These are phyloP conservation scores for Calonectria honghensis DNA, from an alignment of 2,329 filamentous ascomycete species.

Conservation along the genomic window DNA sequence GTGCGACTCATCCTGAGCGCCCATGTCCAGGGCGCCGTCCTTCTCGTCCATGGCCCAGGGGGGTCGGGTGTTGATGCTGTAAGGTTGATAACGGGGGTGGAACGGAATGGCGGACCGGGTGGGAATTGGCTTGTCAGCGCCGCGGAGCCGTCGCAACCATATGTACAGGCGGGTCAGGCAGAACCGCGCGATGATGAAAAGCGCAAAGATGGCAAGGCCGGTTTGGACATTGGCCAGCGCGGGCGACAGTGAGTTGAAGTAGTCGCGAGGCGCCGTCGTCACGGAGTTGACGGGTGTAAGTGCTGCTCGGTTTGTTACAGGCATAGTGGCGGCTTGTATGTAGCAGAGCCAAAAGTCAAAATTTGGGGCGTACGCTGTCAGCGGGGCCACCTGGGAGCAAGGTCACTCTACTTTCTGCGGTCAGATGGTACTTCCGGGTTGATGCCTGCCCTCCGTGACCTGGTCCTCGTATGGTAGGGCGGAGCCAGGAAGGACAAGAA, in stretches of 20 bases:
- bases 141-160: conserved; percentile 55
- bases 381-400: conserved; percentile 55
- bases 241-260: conserved; percentile 58
- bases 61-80: conserved; percentile 44
- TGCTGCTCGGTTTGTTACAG: conserved; percentile 58
- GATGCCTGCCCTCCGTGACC: conserved; percentile 55
- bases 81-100: conserved; percentile 45
- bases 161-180: conserved; percentile 52
- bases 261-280: conserved; percentile 51
- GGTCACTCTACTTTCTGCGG: conserved; percentile 59
- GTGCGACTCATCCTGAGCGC: conserved; percentile 33
- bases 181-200: conserved; percentile 60
- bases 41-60: conserved; percentile 56
- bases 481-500: conserved; percentile 50
- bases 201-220: conserved; percentile 59
- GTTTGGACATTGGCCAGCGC: conserved; percentile 54
- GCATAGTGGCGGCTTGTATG: conserved; percentile 56
- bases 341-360: conserved; percentile 51
- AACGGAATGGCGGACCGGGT: conserved; percentile 45
- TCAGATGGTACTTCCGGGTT: conserved; percentile 59
- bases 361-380: conserved; percentile 54
- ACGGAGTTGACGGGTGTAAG: conserved; percentile 55
- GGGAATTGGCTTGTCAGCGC: conserved; percentile 49
- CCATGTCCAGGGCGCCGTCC: conserved; percentile 38
- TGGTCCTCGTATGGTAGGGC: conserved; percentile 56